Base-by-base conservation (phyloP, 1,284 basidiomycete species). In the Phaffia rhodozyma region DNA sequence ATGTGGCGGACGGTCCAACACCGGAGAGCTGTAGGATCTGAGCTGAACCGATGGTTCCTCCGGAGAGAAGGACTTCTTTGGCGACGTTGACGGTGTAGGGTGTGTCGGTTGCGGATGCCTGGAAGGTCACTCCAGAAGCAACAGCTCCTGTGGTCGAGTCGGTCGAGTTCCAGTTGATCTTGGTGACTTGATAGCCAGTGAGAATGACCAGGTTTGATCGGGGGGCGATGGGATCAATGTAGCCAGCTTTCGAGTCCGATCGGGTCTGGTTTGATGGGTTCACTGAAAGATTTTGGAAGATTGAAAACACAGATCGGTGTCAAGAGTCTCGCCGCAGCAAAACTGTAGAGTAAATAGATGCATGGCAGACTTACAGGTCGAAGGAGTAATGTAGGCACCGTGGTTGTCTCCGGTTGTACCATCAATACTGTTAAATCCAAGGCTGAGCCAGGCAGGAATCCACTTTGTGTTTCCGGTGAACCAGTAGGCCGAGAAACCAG, bases 1-100 rank as follows among this genome's bases (percentile, higher is more conserved):
- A 74, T 2, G 83, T 79, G 58, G 81, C 80, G 60, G 71, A 73
- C 3, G 86, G 84, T 0, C 86, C 87, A 62, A 90, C 80, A 66
- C 87, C 87, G 64, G 84, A 86, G 11, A 83, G 76, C 79, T 85
- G 80, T 51, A 89, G 77, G 23, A 88, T 77, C 67, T 86, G 82
- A 54, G 86, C 79, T 58, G 81, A 84, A 32, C 85, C 83, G 56
- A 87, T 74, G 1, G 82, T 78, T 43, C 86, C 86, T 34, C 81
- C 83, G 67, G 71, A 69, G 43, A 81, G 71, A 51, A 81, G 76
- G 61, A 81, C 78, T 66, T 80, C 79, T 61, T 76, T 72, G 68
- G 75, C 79, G 29, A 83, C 85, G 51, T 73, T 77, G 49, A 80
- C 76, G 3, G 77, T 78, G 69, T 78, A 78, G 21, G 66, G 67